These are phyloP conservation scores for Chlamydomonas reinhardtii DNA, from an alignment of 163 green algal species.

Conservation along the genomic window DNA sequence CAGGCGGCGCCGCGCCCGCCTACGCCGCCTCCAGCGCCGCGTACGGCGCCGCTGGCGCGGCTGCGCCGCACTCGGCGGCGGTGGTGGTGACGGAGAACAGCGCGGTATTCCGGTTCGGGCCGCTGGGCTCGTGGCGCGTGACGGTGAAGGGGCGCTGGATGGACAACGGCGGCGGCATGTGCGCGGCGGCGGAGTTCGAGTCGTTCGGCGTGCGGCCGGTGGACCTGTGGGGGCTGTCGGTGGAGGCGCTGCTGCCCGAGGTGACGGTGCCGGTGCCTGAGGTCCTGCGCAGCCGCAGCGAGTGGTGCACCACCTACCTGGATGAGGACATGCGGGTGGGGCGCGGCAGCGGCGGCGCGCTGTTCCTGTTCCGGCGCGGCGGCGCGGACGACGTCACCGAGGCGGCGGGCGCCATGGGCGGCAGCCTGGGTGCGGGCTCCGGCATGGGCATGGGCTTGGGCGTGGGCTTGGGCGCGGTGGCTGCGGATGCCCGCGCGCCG, in stretches of 20 bases:
- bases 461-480: neutral
- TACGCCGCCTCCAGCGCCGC: neutral
- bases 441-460: neutral
- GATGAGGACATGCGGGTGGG: slow-evolving; percentile 50
- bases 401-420: neutral
- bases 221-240: slow-evolving; percentile 48
- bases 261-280: slow-evolving; percentile 44
- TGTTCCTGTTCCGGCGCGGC: slow-evolving; percentile 53
- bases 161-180: slow-evolving; percentile 47
- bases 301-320: slow-evolving; percentile 58
- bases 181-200: slow-evolving; percentile 44
- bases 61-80: neutral
- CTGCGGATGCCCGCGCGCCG: neutral
- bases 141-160: slow-evolving; percentile 45
- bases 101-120: slow-evolving; percentile 46
- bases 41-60: neutral
- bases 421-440: neutral
- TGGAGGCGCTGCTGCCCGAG: slow-evolving; percentile 46
- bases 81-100: slow-evolving; percentile 48
- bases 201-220: slow-evolving; percentile 49
- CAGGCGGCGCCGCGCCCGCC: neutral
- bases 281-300: slow-evolving; percentile 28
- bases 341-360: slow-evolving; percentile 1
- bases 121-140: slow-evolving; percentile 49
- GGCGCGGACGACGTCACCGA: neutral